Evolutionary conservation across 306 rosid genomes (phyloP).

Genomic region (Trifolium dubium): DNA sequence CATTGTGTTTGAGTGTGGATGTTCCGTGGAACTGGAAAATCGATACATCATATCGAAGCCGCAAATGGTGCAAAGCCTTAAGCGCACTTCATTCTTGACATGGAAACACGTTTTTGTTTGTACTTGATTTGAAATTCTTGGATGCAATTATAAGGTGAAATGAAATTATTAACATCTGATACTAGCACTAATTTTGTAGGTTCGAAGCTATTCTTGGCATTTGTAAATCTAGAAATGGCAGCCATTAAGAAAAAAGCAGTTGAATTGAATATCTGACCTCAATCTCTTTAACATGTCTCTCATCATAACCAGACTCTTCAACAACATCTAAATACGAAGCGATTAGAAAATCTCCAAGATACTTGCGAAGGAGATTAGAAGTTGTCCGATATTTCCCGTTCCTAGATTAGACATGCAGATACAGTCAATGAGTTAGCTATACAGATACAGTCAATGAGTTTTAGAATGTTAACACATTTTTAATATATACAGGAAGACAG

Average conservation of each 20-base stretch:
- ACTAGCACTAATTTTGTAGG: constrained; percentile 25
- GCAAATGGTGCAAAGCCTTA: not conserved
- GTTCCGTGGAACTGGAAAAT: not conserved
- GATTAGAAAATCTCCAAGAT: constrained; percentile 88
- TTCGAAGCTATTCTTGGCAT: constrained; percentile 28
- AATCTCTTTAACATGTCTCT: constrained; percentile 74
- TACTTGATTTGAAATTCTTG: constrained; percentile 26
- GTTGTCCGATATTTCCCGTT: constrained; percentile 66
- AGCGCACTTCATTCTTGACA: not conserved
- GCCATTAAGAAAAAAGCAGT: constrained; percentile 32
- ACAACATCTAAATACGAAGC: constrained; percentile 82
- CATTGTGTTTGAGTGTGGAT: constrained; percentile 15
- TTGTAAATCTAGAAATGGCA: constrained; percentile 24
- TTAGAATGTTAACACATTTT: constrained; percentile 26
- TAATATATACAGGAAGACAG: constrained; percentile 22
- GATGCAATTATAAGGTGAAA: constrained; percentile 27
- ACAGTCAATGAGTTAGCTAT: constrained; percentile 25
- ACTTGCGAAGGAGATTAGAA: constrained; percentile 83
- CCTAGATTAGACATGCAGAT: constrained; percentile 50
- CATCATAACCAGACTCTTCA: constrained; percentile 88
- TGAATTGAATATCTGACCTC: constrained; percentile 65
- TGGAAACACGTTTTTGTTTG: constrained; percentile 10
- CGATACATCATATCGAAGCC: not conserved
- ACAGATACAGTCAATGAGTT: constrained; percentile 15
- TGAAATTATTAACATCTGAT: constrained; percentile 34